phyloP scores from a whole-genome alignment of 495 filamentous ascomycete species.

The Lasiosphaeria hispida region DNA sequence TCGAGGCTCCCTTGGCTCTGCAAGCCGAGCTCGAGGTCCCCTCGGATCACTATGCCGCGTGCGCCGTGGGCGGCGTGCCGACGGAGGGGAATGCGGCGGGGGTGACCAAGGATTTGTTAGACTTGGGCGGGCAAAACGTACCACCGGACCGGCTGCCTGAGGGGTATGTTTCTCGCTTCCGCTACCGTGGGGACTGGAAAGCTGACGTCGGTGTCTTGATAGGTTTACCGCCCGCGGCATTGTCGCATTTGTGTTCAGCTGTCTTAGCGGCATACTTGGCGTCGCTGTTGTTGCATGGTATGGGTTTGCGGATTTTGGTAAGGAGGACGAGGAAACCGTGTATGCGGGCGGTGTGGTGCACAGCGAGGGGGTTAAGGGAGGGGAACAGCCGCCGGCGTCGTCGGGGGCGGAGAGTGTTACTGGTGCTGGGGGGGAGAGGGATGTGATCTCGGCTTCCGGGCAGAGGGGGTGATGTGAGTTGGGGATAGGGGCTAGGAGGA shows the following conservation, averaged over 20 bases:
- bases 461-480: no score
- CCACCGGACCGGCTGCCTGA: slow-evolving; percentile 57
- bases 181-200: background rate
- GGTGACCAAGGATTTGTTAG: slow-evolving; percentile 60
- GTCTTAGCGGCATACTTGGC: slow-evolving; percentile 68
- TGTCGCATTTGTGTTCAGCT: slow-evolving; percentile 71
- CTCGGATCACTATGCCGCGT: slow-evolving; percentile 59
- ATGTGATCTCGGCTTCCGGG: no score
- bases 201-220: background rate
- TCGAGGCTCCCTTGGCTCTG: slow-evolving; percentile 59
- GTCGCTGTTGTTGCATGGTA: slow-evolving; percentile 68
- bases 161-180: slow-evolving; percentile 44
- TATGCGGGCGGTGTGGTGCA: background rate
- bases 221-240: slow-evolving; percentile 70
- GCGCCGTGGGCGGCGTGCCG: slow-evolving; percentile 47
- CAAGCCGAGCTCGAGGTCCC: slow-evolving; percentile 56
- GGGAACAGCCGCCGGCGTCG: background rate
- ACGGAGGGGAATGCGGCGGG: slow-evolving; percentile 73
- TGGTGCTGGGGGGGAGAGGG: no score
- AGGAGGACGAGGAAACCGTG: background rate
- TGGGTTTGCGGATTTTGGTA: slow-evolving; percentile 40
- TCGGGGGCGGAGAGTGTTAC: background rate
- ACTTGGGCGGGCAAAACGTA: slow-evolving; percentile 61
- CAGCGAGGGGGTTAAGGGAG: background rate
- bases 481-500: no score